Evolutionary conservation across 108 stramenopile genomes (phyloP).

Genomic region (Cyclotella baltica): DNA sequence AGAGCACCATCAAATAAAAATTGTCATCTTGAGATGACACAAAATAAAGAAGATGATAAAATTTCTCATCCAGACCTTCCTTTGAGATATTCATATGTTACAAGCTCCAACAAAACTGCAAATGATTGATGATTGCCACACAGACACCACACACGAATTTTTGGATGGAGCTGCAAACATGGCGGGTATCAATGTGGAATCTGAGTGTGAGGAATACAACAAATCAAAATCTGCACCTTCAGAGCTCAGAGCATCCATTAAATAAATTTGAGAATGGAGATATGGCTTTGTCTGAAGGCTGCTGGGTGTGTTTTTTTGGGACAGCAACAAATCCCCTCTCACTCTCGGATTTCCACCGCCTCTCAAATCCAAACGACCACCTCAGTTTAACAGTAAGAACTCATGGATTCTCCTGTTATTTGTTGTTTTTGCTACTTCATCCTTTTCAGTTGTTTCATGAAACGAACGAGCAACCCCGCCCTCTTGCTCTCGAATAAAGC

Average conservation of each 20-base stretch:
- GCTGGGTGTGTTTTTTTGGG: slow-evolving; percentile 17
- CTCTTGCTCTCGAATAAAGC: too few species aligned
- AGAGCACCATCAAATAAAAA: slow-evolving; percentile 6
- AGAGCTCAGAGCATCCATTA: slow-evolving; percentile 9
- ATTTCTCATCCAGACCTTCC: not conserved
- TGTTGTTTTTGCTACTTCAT: too few species aligned
- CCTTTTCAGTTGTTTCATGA: too few species aligned
- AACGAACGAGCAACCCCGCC: too few species aligned
- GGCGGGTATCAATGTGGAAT: slow-evolving; percentile 2
- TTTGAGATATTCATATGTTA: slow-evolving; percentile 12
- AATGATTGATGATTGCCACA: not conserved
- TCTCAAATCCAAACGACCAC: too few species aligned
- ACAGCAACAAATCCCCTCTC: too few species aligned
- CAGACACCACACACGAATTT: not conserved
- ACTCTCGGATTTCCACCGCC: too few species aligned
- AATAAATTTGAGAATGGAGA: slow-evolving; percentile 24
- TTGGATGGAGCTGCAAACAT: slow-evolving; percentile 17
- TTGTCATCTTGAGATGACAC: not conserved
- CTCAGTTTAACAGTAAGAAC: too few species aligned
- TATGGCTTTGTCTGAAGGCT: slow-evolving; percentile 1
- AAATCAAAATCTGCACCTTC: slow-evolving; percentile 1
- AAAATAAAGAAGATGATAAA: not conserved
- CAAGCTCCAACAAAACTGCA: not conserved
- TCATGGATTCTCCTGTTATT: too few species aligned
- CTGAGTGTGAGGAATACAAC: slow-evolving; percentile 18